Percentiles rank a stretch among this genome's conserved stretches.
phyloP scores from a whole-genome alignment of 2,329 filamentous ascomycete species.

The Colletotrichum sp. region DNA sequence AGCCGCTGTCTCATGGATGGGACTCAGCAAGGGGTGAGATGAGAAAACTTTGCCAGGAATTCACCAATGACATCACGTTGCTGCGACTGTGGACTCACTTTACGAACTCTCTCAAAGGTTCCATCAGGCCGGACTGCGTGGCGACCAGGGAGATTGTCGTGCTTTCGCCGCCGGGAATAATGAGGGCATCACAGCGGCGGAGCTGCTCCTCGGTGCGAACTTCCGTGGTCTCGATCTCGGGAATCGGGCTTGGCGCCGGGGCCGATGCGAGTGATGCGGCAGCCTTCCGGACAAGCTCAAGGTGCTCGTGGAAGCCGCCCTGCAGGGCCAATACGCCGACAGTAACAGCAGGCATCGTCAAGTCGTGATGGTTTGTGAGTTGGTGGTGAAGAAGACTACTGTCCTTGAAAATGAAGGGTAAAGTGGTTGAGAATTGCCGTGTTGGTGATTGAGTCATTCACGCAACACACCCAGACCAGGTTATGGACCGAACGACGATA shows the following conservation, averaged over 20 bases:
- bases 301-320: conserved; percentile 90
- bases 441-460: conserved; percentile 9
- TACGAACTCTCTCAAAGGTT: conserved; percentile 87
- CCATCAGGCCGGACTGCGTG: conserved; percentile 77
- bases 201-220: conserved; percentile 80
- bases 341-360: conserved; percentile 37
- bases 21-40: neutral
- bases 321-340: conserved; percentile 78
- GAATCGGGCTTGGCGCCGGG: conserved; percentile 22
- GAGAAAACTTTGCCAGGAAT: neutral
- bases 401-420: neutral
- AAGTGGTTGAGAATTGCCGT: neutral
- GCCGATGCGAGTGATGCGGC: conserved; percentile 49
- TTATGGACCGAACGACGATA: neutral
- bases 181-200: conserved; percentile 75
- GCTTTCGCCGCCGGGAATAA: conserved; percentile 94
- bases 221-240: conserved; percentile 66
- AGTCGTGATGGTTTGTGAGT: neutral
- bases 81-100: conserved; percentile 63
- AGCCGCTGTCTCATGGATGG: neutral
- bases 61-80: neutral
- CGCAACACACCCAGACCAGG: neutral
- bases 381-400: neutral
- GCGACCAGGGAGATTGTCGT: conserved; percentile 93
- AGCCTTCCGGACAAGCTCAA: conserved; percentile 76